Base-by-base conservation (phyloP, 768 basidiomycete genomes). In the Tulasnella sp. region DNA sequence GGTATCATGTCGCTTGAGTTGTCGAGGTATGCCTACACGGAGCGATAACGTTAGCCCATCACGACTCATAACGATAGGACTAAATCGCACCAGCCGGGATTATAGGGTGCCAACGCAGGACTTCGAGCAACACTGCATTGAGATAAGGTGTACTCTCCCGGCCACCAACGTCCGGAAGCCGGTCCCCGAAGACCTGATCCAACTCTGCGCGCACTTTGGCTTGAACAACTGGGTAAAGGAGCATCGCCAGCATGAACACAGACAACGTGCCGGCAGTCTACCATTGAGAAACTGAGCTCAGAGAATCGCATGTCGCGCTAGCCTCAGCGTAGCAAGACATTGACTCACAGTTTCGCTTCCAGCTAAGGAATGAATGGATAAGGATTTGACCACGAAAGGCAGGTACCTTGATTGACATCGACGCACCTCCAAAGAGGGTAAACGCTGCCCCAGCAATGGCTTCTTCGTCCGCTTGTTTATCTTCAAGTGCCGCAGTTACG, bases 121-220 rank as follows among this genome's bases (percentile, higher is more conserved):
- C 17, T 38, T 53, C 53, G 1, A 53, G 53, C 3, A 53, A 8
- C 10, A 59, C 43, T n/a, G 60, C 60, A 11, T 34, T 38, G 45
- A 61, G 19, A 34, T 61, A 61, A 2, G 55, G 60, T 11, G 58
- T 21, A 11, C 25, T 11, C 15, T 61, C 55, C 17, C 22, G 21
- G 48, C 50, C 60, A n/a, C 48, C 60, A 7, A 61, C 29, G 21
- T 53, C 53, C 11, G 61, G 61, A 12, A 42, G 21, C 19, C 57
- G 10, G 19, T 62, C 56, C 8, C 61, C 61, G n/a, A 62, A 12
- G 17, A 62, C 61, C 2, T n/a, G 29, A 27, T 62, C 61, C 3
- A 62, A 42, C 21, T 62, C 61, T 19, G 21, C 34, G 12, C 59
- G 55, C 8, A 49, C 56, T 38, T 59, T 58, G n/a, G 8, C 4